Percentiles rank a stretch among this genome's conserved stretches.
phyloP scores from a whole-genome alignment of 768 basidiomycete species.

The Xerocomellus dryophilus region DNA sequence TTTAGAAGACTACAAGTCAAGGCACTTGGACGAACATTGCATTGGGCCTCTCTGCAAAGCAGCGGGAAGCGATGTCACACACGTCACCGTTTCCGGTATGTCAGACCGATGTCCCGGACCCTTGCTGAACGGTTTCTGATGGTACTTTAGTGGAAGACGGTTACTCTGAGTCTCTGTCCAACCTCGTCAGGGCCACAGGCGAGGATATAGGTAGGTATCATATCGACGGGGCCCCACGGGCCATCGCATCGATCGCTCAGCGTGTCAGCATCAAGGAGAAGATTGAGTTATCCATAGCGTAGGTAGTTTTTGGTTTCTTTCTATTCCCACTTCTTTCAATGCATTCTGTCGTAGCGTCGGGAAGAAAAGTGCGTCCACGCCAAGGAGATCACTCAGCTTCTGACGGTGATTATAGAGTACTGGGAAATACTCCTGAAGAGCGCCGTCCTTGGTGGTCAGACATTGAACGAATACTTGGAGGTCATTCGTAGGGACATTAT shows the following conservation, averaged over 20 bases:
- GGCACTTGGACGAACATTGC: background rate
- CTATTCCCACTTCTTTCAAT: background rate
- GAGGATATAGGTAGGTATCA: conserved; percentile 4
- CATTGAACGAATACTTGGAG: conserved; percentile 8
- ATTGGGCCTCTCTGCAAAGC: background rate
- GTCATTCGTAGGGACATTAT: conserved; percentile 10
- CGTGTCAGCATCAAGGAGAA: conserved; percentile 17
- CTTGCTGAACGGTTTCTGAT: background rate
- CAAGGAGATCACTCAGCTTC: background rate
- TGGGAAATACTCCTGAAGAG: conserved; percentile 10
- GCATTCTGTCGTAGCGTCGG: background rate
- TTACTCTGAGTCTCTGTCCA: conserved; percentile 1
- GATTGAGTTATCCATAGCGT: conserved; percentile 13
- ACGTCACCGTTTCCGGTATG: conserved; percentile 13
- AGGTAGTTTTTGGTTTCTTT: background rate
- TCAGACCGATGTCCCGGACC: background rate
- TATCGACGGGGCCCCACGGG: conserved; percentile 8
- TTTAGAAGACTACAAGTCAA: background rate
- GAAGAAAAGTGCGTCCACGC: conserved; percentile 7
- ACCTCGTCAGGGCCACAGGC: background rate
- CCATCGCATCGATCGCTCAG: conserved; percentile 11
- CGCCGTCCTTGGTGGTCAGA: conserved; percentile 5
- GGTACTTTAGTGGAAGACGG: conserved; percentile 1
- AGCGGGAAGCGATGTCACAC: background rate
- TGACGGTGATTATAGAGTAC: conserved; percentile 3